Conservation (phyloP, 345 rosid genomes). For the Eucalyptus fibrosa region DNA sequence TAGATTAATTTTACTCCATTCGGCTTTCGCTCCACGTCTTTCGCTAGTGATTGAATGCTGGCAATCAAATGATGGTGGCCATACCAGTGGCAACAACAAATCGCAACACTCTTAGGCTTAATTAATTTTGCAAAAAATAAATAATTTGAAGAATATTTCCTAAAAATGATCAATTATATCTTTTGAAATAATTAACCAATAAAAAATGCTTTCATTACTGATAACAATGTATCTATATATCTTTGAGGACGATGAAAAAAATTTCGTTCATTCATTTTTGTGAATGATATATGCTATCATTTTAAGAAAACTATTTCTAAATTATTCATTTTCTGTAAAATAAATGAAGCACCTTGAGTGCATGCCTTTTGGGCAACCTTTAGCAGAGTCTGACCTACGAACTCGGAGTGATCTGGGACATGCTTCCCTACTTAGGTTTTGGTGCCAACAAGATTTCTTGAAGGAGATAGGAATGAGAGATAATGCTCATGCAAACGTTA, state of each 20-base stretch:
- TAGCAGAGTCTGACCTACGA: neutral
- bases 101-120: neutral
- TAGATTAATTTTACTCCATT: neutral
- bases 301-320: too few relatives aligned
- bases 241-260: neutral
- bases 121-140: neutral
- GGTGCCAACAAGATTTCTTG: neutral
- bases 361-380: neutral
- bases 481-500: neutral
- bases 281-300: neutral
- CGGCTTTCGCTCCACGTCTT: neutral
- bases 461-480: neutral
- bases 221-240: too few relatives aligned
- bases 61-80: neutral
- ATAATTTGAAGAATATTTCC: too few relatives aligned
- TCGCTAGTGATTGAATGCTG: neutral
- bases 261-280: too few relatives aligned
- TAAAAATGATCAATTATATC: neutral
- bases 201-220: too few relatives aligned
- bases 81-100: neutral
- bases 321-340: too few relatives aligned
- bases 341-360: neutral
- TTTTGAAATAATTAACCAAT: too few relatives aligned
- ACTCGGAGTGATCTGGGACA: neutral
- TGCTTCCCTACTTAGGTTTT: neutral